Evolutionary conservation across 2,329 filamentous ascomycete genomes (phyloP).

Genomic region (Botrytis hyacinthi): DNA sequence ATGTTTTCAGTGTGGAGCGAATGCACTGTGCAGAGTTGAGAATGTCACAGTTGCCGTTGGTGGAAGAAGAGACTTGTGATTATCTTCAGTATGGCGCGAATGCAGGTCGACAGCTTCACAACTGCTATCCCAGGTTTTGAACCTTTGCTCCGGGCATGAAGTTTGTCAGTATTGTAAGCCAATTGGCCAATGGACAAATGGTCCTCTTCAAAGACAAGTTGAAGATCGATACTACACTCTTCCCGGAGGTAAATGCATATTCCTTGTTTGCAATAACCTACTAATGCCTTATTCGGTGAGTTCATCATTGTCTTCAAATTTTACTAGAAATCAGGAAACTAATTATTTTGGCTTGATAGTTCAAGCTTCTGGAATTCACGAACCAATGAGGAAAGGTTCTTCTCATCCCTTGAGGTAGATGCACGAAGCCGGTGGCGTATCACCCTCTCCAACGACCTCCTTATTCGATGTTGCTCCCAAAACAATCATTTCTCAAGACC

Average conservation of each 20-base stretch:
- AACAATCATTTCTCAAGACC: not conserved
- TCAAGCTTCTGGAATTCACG: not conserved
- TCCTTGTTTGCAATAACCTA: not conserved
- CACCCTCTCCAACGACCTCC: not conserved
- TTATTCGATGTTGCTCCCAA: not conserved
- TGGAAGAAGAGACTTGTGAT: too few species aligned
- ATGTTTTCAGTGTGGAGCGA: not conserved
- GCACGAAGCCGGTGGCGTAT: not conserved
- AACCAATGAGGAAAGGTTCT: not conserved
- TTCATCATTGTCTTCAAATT: not conserved
- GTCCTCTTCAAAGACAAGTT: slow-evolving; percentile 34
- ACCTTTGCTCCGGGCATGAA: not conserved
- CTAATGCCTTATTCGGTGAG: not conserved
- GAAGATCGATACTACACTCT: slow-evolving; percentile 3
- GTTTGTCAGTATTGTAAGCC: slow-evolving; percentile 22
- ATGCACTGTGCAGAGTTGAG: slow-evolving; percentile 40
- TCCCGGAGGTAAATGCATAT: not conserved
- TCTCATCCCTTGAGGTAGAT: not conserved
- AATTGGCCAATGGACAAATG: slow-evolving; percentile 33
- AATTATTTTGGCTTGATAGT: rapidly evolving
- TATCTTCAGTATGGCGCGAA: too few species aligned
- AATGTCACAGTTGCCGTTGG: too few species aligned
- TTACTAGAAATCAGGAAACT: not conserved
- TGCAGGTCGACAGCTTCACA: too few species aligned
- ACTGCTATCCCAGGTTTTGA: not conserved